phyloP scores from a whole-genome alignment of 441 rosid genomes.

The Croton setiger region DNA sequence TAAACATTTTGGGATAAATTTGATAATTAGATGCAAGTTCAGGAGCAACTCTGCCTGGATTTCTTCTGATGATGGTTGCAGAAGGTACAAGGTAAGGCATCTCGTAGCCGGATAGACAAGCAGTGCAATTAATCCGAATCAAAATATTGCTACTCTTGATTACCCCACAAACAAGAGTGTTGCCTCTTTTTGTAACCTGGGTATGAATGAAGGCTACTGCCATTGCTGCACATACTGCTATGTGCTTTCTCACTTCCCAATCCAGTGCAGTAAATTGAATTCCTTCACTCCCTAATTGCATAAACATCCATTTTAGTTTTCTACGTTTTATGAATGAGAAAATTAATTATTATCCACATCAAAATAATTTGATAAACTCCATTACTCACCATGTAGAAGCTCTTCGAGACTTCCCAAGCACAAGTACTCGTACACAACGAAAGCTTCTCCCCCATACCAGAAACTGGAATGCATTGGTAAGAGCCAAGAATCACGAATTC shows the following conservation, averaged over 20 bases:
- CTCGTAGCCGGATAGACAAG: constrained; percentile 12
- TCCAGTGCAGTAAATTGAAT: constrained; percentile 21
- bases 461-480: constrained; percentile 32
- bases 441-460: constrained; percentile 41
- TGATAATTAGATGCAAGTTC: constrained; percentile 18
- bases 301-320: not conserved
- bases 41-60: constrained; percentile 30
- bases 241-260: constrained; percentile 23
- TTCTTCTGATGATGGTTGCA: constrained; percentile 24
- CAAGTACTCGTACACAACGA: constrained; percentile 27
- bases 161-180: constrained; percentile 10
- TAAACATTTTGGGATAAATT: constrained; percentile 15
- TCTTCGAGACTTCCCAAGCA: constrained; percentile 42
- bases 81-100: constrained; percentile 14
- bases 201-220: constrained; percentile 31
- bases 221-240: constrained; percentile 32
- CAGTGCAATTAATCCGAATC: constrained; percentile 8
- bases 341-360: too few species aligned
- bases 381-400: constrained; percentile 33
- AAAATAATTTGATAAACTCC: not conserved
- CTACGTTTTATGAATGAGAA: too few species aligned
- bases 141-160: constrained; percentile 14
- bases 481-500: constrained; percentile 20
- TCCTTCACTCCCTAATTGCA: constrained; percentile 16
- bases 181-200: constrained; percentile 22